These are phyloP conservation scores for Collybiopsis luxurians DNA, from an alignment of 768 basidiomycete genomes.

Conservation along the genomic window DNA sequence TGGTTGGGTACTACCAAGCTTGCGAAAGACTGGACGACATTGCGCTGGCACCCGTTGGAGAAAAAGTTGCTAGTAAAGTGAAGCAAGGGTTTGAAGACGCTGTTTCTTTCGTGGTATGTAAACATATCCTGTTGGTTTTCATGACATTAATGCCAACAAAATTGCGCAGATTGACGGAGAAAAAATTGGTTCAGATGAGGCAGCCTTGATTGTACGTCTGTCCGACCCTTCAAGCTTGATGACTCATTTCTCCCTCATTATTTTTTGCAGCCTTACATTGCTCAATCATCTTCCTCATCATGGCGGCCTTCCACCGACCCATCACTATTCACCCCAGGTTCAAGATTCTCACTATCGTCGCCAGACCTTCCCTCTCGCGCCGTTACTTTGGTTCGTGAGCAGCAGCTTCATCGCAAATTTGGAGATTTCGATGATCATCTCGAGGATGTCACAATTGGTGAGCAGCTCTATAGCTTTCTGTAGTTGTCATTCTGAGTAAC, in stretches of 20 bases:
- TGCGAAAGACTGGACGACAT: conserved; percentile 61
- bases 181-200: conserved; percentile 43
- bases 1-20: conserved; percentile 80
- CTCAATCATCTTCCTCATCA: conserved; percentile 28
- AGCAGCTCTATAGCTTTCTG: conserved; percentile 25
- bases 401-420: conserved; percentile 53
- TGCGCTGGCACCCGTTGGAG: conserved; percentile 62
- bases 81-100: conserved; percentile 53
- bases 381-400: conserved; percentile 45
- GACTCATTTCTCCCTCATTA: neutral
- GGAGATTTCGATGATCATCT: conserved; percentile 84
- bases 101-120: conserved; percentile 69
- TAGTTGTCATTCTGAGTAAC: conserved; percentile 14
- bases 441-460: conserved; percentile 64
- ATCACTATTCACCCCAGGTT: conserved; percentile 41
- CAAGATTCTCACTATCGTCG: conserved; percentile 45
- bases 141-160: conserved; percentile 7
- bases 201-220: conserved; percentile 51
- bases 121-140: too few relatives aligned
- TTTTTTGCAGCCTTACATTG: conserved; percentile 46
- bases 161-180: conserved; percentile 51
- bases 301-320: conserved; percentile 48
- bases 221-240: neutral
- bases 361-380: conserved; percentile 45
- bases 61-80: conserved; percentile 57